Evolutionary conservation across 164 flowering plant species (phyloP), one percentile per base, ranked within the genome.

Genomic region (Annona squamosa): DNA sequence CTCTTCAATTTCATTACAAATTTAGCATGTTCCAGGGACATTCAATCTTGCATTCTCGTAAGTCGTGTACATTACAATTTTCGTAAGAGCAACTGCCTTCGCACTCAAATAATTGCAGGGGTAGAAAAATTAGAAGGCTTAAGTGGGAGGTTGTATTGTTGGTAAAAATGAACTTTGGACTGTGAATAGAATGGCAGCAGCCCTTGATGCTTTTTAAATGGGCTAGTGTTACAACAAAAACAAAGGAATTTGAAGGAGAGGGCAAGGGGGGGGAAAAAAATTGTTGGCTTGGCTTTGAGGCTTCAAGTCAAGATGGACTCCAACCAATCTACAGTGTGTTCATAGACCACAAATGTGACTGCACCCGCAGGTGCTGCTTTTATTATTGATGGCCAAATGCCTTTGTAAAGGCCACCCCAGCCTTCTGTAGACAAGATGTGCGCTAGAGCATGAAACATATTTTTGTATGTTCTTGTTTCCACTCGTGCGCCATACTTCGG

Each of bases 341-440:
- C 99, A 73, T 88, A 96, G 12, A 91, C 90, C 46, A 96, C 95
- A 82, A 96, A 96, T 44, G 99, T 96, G 46, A 96, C 97, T 63
- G 99, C 99, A 73, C 97, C 97, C 48, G 98, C 95, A 46, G 98
- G 98, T 68, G 99, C 98, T 73, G 99, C 97, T 80, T 96, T 96
- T 68, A 96, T 81, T 13, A 94, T 85, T 41, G 99, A 93, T 1
- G 99, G 99, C 9, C 89, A 79, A 64, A 96, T 90, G 68, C 99
- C 99, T 76, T 96, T 93, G 79, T 96, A 93, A 43, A 96, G 91
- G 61, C 98, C 99, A 61, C 85, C 82, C 89, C 82, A 88, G 4
- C 99, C 98, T 75, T 93, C 98, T 13, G 26, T 10, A 47, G 48
- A 79, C 81, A 85, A 41, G 61, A 96, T 96, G 61, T 80, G 84